Base-by-base conservation (phyloP, 2,329 filamentous ascomycete species). In the Penicillium hesseltinei region DNA sequence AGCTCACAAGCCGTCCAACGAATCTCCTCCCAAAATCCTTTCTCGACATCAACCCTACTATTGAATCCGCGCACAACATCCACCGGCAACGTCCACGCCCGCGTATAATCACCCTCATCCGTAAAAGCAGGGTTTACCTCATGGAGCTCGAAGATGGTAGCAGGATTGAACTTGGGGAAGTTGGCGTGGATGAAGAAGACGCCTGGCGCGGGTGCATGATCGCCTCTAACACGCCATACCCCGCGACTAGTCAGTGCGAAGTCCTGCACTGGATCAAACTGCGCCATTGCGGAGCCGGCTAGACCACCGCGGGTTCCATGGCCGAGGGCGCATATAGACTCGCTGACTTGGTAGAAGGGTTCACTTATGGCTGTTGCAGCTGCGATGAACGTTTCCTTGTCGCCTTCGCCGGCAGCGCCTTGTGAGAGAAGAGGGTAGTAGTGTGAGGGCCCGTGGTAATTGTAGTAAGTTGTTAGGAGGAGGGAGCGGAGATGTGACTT, bases 391-490 rank as follows among this genome's bases (percentile, higher is more conserved):
- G 79, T 81, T 57, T 82, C 80, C 62, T 82, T 81, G 64, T 81
- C 80, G 5, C 80, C 80, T 66, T 81, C 73, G 8, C 80, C 78
- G 0, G 76, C 71, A 3, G 74, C 78, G 7, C 65, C 65, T 29
- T 67, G 65, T 5, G 62, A 83, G 66, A 67, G 53, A 10, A 67
- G 64, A 0, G 76, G 75, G 62, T 82, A 84, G 69, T 80, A 84
- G 65, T 77, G 75, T 17, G 72, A 67, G 1, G 81, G 80, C 0
- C 82, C 82, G 68, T 81, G 80, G 66, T 79, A 79, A 71, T 83
- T 84, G 73, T 84, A 84, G 68, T 83, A 84, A 0, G 78, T 72
- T 25, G 78, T 75, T 23, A 84, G 76, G 9, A 84, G 66, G 0
- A 84, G 71, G 29, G 77, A 78, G 27, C 74, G 70, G 19, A 70